Conservation (phyloP, 192 early-diverging fungal genomes). For the Jimgerdemannia flammicorona region DNA sequence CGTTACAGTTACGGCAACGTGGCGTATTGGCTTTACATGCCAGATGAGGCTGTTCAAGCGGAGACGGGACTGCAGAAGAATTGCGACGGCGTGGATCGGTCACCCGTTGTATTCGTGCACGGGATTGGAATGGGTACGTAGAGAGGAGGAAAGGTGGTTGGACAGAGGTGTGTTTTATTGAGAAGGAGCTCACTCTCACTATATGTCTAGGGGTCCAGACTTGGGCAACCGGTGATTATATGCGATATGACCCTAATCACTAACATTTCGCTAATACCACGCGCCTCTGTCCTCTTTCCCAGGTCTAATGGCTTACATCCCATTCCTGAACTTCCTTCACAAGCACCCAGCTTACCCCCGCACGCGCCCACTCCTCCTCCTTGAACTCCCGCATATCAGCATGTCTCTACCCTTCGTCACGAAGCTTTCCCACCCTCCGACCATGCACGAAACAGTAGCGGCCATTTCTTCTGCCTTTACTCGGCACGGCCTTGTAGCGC, state of each 20-base stretch:
- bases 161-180: no score
- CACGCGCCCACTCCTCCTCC: conserved; percentile 7
- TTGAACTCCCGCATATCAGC: conserved; percentile 12
- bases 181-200: not conserved
- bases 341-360: not conserved
- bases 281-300: not conserved
- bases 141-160: not conserved
- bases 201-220: not conserved
- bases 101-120: conserved; percentile 26
- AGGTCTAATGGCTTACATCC: conserved; percentile 4
- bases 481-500: not conserved
- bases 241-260: not conserved
- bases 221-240: not conserved
- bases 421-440: not conserved
- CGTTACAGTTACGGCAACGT: not conserved
- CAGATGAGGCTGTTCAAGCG: not conserved
- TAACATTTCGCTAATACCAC: not conserved
- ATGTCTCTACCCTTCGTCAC: conserved; percentile 5
- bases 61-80: conserved; percentile 10
- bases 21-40: conserved; percentile 29
- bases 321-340: conserved; percentile 8
- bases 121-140: conserved; percentile 14
- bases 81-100: no score
- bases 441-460: conserved; percentile 2
- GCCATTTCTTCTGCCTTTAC: conserved; percentile 6